phyloP scores from a whole-genome alignment of 345 rosid species.

The Erodium maritimum region DNA sequence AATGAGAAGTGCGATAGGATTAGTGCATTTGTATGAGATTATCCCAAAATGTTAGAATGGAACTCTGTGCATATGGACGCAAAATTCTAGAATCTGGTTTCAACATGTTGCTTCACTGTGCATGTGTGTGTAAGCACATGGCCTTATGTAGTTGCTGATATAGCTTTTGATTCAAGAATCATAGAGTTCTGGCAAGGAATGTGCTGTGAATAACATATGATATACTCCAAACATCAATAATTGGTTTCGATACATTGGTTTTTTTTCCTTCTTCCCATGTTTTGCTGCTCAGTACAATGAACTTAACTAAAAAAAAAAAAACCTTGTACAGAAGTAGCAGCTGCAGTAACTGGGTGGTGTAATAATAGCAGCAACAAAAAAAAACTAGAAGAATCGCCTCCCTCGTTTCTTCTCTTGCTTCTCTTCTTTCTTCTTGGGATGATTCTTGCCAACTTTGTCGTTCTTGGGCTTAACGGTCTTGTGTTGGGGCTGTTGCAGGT shows the following conservation, averaged over 20 bases:
- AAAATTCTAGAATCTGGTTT: not conserved
- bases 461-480: not conserved
- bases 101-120: not conserved
- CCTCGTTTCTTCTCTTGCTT: slow-evolving; percentile 10
- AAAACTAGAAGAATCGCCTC: not conserved
- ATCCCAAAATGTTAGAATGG: no score
- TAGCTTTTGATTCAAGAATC: not conserved
- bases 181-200: not conserved
- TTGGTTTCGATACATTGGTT: not conserved
- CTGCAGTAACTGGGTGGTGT: not conserved
- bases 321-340: not conserved
- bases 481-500: not conserved
- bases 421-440: not conserved
- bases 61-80: not conserved
- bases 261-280: not conserved
- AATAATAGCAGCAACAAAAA: no score
- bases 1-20: no score
- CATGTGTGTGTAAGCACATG: not conserved
- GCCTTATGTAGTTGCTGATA: not conserved
- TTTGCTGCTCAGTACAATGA: not conserved
- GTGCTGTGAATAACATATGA: not conserved
- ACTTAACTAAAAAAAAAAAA: no score
- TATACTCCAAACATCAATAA: no score
- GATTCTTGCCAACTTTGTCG: not conserved
- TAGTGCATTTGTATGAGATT: no score